Evolutionary conservation across 2,329 filamentous ascomycete species (phyloP).

Genomic region (Colletotrichum cordylinicola): DNA sequence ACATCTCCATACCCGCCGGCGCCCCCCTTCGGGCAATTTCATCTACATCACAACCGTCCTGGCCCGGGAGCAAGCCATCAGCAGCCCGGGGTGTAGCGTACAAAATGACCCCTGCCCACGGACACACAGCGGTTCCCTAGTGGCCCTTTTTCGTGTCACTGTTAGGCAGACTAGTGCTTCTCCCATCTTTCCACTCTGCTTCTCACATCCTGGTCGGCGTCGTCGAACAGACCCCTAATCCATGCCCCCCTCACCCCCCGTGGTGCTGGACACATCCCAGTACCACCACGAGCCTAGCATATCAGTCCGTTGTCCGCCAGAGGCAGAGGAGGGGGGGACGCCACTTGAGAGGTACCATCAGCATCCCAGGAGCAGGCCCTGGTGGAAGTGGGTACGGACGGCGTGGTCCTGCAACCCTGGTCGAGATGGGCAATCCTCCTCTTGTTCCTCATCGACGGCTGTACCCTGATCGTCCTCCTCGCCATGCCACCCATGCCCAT

Average conservation of each 20-base stretch:
- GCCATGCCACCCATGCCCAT: conserved; percentile 40
- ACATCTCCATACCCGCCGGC: conserved; percentile 26
- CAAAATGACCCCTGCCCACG: conserved; percentile 26
- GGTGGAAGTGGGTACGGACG: conserved; percentile 19
- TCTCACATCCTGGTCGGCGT: conserved; percentile 9
- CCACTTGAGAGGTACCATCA: conserved; percentile 20
- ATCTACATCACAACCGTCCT: conserved; percentile 44
- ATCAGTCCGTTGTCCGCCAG: conserved; percentile 21
- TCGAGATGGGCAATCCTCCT: conserved; percentile 19
- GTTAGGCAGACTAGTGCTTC: conserved; percentile 28
- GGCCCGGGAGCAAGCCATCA: conserved; percentile 30
- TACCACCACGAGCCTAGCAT: conserved; percentile 22
- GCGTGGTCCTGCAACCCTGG: conserved; percentile 19
- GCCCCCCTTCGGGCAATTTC: conserved; percentile 48
- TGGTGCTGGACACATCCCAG: conserved; percentile 14
- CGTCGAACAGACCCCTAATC: conserved; percentile 32
- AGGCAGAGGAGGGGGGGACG: conserved; percentile 3
- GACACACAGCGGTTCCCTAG: conserved; percentile 24
- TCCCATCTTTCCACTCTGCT: conserved; percentile 35
- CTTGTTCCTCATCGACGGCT: conserved; percentile 15
- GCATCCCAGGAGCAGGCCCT: conserved; percentile 24
- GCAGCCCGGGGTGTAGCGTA: conserved; percentile 16
- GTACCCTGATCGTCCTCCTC: conserved; percentile 32
- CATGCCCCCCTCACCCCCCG: conserved; percentile 28
- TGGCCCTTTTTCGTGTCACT: conserved; percentile 31